Conservation (phyloP, 371 early-diverging fungal species). For the Rhizopus sp. region DNA sequence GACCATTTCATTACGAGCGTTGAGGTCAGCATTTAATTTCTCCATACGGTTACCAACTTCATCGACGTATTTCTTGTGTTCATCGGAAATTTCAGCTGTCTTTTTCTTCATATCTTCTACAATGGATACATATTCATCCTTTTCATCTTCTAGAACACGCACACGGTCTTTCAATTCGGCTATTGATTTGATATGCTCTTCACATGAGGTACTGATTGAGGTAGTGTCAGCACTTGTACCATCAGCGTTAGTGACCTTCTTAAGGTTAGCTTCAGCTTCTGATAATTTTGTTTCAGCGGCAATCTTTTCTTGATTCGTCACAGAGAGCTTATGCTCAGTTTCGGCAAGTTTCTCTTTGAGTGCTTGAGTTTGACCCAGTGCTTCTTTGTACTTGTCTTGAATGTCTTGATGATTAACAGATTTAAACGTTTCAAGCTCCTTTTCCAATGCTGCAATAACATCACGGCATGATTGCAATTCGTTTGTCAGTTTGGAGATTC, state of each 20-base stretch:
- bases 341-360: constrained; percentile 19
- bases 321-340: constrained; percentile 10
- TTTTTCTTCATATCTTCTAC: constrained; percentile 6
- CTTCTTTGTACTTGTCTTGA: constrained; percentile 15
- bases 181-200: constrained; percentile 10
- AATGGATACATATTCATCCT: constrained; percentile 4
- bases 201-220: not conserved
- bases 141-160: constrained; percentile 14
- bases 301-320: constrained; percentile 17
- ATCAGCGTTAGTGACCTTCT: not conserved
- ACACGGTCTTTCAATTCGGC: constrained; percentile 21
- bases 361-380: constrained; percentile 9
- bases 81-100: not conserved
- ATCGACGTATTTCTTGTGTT: constrained; percentile 3
- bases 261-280: constrained; percentile 13
- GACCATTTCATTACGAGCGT: constrained; percentile 6
- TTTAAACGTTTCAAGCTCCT: constrained; percentile 15
- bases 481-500: constrained; percentile 3
- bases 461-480: constrained; percentile 16
- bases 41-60: constrained; percentile 10
- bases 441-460: constrained; percentile 4
- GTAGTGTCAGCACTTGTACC: not conserved
- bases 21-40: constrained; percentile 10
- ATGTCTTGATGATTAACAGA: constrained; percentile 10
- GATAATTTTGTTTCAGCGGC: constrained; percentile 19